Conservation (phyloP, 345 rosid genomes). For the Hibiscus mutabilis region DNA sequence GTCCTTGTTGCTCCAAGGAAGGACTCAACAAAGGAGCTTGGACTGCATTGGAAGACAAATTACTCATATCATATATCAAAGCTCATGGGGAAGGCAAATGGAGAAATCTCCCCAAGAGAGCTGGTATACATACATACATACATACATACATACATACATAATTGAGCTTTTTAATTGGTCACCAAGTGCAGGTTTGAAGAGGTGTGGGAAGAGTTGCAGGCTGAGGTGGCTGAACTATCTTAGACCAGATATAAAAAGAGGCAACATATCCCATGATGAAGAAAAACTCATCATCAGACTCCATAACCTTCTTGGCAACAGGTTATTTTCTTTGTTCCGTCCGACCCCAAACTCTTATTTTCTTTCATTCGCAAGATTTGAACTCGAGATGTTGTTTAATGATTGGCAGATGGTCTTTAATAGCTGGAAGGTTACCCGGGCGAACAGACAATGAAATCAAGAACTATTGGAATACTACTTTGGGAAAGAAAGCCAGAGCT, state of each 20-base stretch:
- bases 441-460: conserved; percentile 4
- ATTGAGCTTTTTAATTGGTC: too few species aligned
- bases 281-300: neutral
- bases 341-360: too few species aligned
- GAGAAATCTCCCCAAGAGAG: conserved; percentile 42
- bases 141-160: too few species aligned
- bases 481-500: conserved; percentile 11
- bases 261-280: conserved; percentile 3
- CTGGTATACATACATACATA: conserved; percentile 26
- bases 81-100: conserved; percentile 59
- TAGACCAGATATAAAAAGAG: conserved; percentile 6
- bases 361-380: too few species aligned
- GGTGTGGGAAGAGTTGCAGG: conserved; percentile 4
- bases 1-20: conserved; percentile 50
- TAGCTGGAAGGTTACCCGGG: conserved; percentile 1
- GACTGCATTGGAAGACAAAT: conserved; percentile 51
- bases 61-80: conserved; percentile 36
- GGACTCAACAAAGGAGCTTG: conserved; percentile 57
- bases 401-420: conserved; percentile 6
- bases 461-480: neutral
- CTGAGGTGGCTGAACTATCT: conserved; percentile 6
- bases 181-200: neutral
- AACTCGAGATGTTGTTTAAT: neutral
- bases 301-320: conserved; percentile 3
- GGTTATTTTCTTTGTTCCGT: neutral